These are phyloP conservation scores for Syzygium oleosum DNA, from an alignment of 345 rosid genomes.

Conservation along the genomic window DNA sequence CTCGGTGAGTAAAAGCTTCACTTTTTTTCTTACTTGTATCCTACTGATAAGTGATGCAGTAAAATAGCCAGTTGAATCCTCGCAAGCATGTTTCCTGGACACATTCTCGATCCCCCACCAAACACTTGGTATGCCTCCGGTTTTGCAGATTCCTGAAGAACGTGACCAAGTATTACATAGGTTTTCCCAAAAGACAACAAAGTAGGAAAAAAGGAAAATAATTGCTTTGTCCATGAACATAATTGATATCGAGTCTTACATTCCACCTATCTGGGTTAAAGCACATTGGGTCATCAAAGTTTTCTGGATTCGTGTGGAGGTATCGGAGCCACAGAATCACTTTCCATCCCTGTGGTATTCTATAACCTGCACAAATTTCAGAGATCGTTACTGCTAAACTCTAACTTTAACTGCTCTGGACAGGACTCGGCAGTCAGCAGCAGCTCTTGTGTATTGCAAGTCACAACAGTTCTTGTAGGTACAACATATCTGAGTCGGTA, in stretches of 20 bases:
- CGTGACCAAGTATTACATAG: not conserved
- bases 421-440: not conserved
- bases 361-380: not conserved
- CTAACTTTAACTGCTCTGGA: not conserved
- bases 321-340: not conserved
- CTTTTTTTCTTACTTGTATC: not conserved
- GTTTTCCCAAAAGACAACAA: not conserved
- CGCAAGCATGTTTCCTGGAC: not conserved
- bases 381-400: not conserved
- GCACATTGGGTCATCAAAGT: not conserved
- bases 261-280: not conserved
- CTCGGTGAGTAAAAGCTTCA: not conserved
- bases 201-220: not conserved
- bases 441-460: not conserved
- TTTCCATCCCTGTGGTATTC: not conserved
- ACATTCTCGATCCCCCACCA: not conserved
- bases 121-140: not conserved
- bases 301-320: not conserved
- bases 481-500: not conserved
- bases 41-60: not conserved
- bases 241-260: not conserved
- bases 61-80: not conserved
- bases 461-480: not conserved
- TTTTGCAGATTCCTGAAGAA: not conserved
- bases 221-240: not conserved